phyloP scores from a whole-genome alignment of 2,329 filamentous ascomycete genomes.

The Aspergillus sojae region DNA sequence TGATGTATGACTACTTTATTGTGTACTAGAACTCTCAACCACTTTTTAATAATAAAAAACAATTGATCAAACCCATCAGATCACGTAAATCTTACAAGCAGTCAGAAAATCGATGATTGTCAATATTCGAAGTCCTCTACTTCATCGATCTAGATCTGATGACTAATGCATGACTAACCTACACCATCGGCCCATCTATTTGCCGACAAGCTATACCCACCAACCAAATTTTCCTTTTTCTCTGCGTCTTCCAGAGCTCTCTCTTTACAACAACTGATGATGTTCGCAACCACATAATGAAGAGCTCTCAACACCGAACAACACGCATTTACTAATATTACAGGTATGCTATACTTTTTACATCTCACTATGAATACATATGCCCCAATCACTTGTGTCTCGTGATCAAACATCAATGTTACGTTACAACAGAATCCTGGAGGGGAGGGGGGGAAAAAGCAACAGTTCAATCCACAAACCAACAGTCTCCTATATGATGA shows the following conservation, averaged over 20 bases:
- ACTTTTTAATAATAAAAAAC: background rate
- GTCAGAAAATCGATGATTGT: background rate
- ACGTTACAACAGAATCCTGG: too few species aligned
- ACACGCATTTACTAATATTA: background rate
- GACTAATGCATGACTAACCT: background rate
- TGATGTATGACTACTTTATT: constrained; percentile 1
- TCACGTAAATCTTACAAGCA: background rate
- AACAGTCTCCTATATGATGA: constrained; percentile 43
- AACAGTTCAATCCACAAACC: constrained; percentile 13
- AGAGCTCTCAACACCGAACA: background rate
- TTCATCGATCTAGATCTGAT: background rate
- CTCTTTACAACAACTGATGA: background rate
- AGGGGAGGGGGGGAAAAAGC: background rate
- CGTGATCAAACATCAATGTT: background rate
- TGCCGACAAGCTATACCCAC: background rate
- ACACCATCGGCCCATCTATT: background rate
- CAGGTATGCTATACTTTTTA: constrained; percentile 7
- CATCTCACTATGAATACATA: background rate
- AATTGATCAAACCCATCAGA: background rate
- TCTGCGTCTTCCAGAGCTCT: background rate
- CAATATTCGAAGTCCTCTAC: background rate
- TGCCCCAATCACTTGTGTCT: too few species aligned
- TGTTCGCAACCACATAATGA: background rate
- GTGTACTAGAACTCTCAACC: background rate
- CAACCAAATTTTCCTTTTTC: background rate